phyloP scores from a whole-genome alignment of 148 eudicot species.

The Rhododendron griersonianum region DNA sequence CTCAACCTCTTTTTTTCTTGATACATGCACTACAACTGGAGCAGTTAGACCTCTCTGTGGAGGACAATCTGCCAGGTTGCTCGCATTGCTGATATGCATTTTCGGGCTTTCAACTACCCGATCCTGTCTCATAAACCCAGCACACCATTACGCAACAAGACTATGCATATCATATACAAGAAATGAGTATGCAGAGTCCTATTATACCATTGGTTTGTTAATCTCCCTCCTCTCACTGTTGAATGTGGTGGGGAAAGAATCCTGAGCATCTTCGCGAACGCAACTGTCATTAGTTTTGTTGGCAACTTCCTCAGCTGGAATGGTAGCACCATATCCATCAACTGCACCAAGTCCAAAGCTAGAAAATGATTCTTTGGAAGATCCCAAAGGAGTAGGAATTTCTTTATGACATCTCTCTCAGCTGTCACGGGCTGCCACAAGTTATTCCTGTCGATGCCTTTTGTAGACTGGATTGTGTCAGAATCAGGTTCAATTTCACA shows the following conservation, averaged over 20 bases:
- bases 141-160: background rate
- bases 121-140: constrained; percentile 23
- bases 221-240: background rate
- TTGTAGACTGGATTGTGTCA: constrained; percentile 6
- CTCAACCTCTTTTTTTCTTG: constrained; percentile 72
- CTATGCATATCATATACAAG: background rate
- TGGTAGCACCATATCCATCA: constrained; percentile 16
- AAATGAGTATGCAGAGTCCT: background rate
- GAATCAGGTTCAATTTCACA: constrained; percentile 23
- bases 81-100: constrained; percentile 7
- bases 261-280: constrained; percentile 14
- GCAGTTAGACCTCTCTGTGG: constrained; percentile 18
- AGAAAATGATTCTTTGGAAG: constrained; percentile 24
- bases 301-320: constrained; percentile 14
- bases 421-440: constrained; percentile 9
- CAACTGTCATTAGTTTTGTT: constrained; percentile 18
- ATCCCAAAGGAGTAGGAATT: background rate
- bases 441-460: constrained; percentile 4
- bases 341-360: constrained; percentile 6
- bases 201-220: constrained; percentile 20
- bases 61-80: constrained; percentile 17
- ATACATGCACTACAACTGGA: constrained; percentile 68
- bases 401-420: no score
- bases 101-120: constrained; percentile 14
- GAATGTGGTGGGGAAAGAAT: constrained; percentile 10